Conservation (phyloP, 768 basidiomycete genomes). For the Tricholoma matsutake region DNA sequence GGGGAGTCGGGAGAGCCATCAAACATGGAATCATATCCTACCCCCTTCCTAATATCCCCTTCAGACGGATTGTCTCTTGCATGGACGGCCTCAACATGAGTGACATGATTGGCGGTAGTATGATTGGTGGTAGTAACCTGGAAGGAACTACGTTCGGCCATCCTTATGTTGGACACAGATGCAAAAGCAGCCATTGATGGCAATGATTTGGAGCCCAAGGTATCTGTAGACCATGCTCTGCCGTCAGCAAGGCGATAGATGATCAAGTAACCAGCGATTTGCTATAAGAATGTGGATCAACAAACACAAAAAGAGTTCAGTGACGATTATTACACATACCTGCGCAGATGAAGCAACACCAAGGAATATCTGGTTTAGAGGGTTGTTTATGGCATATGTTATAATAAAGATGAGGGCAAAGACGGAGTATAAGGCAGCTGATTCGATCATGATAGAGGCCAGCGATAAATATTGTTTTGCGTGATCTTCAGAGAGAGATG, state of each 20-base stretch:
- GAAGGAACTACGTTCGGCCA: conserved; percentile 4
- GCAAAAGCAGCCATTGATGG: conserved; percentile 16
- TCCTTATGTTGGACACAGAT: neutral
- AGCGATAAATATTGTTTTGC: conserved; percentile 36
- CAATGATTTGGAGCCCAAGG: conserved; percentile 16
- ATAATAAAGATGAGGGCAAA: conserved; percentile 39
- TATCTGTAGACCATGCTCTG: conserved; percentile 37
- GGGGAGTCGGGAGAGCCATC: neutral
- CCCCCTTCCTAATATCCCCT: neutral
- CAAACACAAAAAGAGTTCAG: neutral
- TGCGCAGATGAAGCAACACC: conserved; percentile 32
- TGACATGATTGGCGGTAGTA: neutral
- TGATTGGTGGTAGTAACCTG: neutral
- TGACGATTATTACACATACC: conserved; percentile 19
- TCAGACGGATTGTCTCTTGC: neutral
- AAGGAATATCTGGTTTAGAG: conserved; percentile 39
- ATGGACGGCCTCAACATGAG: neutral
- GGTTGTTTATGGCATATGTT: conserved; percentile 37
- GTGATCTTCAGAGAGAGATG: conserved; percentile 30
- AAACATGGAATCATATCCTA: neutral
- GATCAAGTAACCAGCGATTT: conserved; percentile 40
- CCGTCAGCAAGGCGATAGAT: conserved; percentile 47
- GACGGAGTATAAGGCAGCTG: conserved; percentile 41
- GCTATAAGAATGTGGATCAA: neutral
- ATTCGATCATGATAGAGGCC: conserved; percentile 39